These are phyloP conservation scores for Eucalyptus paniculata DNA, from an alignment of 345 rosid genomes.

Conservation along the genomic window DNA sequence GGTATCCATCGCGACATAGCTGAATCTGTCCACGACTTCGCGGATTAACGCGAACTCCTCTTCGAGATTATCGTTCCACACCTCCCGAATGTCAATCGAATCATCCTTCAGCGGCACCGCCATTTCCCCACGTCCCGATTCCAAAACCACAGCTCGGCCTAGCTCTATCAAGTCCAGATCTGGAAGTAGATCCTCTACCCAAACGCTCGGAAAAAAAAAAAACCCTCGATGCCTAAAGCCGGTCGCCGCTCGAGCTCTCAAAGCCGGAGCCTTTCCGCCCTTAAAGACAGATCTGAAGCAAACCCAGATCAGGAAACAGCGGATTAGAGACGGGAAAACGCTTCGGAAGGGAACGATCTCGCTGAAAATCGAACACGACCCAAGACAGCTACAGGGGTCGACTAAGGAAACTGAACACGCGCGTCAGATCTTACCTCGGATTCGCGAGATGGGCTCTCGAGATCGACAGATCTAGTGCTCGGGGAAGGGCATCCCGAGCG, in stretches of 20 bases:
- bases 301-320: not conserved
- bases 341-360: not conserved
- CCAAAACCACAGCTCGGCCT: not conserved
- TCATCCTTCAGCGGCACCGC: conserved; percentile 46
- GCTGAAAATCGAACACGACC: not conserved
- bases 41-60: conserved; percentile 78
- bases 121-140: conserved; percentile 17
- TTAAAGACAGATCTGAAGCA: not conserved
- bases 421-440: not conserved
- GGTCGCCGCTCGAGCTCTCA: not conserved
- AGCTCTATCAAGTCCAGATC: not conserved
- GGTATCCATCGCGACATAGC: conserved; percentile 75
- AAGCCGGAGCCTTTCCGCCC: not conserved
- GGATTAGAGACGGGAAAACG: not conserved
- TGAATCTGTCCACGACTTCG: conserved; percentile 52
- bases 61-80: conserved; percentile 68
- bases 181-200: not conserved
- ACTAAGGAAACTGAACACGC: not conserved
- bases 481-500: not conserved
- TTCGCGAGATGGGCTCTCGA: not conserved
- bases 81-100: conserved; percentile 68
- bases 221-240: not conserved
- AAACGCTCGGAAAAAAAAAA: not conserved
- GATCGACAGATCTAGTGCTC: not conserved
- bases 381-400: not conserved